phyloP scores from a whole-genome alignment of 257 asterid genomes.

The Hygrophila difformis region DNA sequence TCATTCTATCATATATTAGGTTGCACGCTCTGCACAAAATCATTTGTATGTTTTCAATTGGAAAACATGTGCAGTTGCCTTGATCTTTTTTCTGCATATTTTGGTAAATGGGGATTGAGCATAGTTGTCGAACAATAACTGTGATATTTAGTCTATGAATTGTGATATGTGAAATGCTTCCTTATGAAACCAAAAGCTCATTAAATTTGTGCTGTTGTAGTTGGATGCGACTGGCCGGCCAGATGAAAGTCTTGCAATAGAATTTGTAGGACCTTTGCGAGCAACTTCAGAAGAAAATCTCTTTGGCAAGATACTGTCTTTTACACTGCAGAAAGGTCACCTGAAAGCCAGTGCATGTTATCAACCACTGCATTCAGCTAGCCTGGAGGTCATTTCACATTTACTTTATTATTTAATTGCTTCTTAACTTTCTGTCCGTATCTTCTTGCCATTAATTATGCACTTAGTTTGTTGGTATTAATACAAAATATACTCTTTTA shows the following conservation, averaged over 20 bases:
- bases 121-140: slow-evolving; percentile 1
- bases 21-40: not conserved
- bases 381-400: slow-evolving; percentile 64
- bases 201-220: slow-evolving; percentile 49
- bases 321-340: slow-evolving; percentile 95
- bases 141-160: slow-evolving; percentile 1
- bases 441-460: slow-evolving; percentile 7
- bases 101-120: not conserved
- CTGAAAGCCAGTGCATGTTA: slow-evolving; percentile 80
- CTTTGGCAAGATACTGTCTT: slow-evolving; percentile 65
- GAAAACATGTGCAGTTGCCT: not conserved
- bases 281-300: slow-evolving; percentile 72
- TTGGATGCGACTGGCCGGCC: slow-evolving; percentile 96
- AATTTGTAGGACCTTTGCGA: slow-evolving; percentile 82
- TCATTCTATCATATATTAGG: not conserved
- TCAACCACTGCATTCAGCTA: slow-evolving; percentile 77
- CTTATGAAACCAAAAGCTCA: slow-evolving; percentile 12
- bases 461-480: slow-evolving; percentile 9
- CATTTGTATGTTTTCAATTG: slow-evolving; percentile 6
- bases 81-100: not conserved
- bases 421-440: slow-evolving; percentile 7
- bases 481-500: slow-evolving; percentile 14
- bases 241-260: slow-evolving; percentile 89
- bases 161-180: slow-evolving; percentile 8
- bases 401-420: slow-evolving; percentile 8